A percentile compares a stretch with the other conserved stretches of the same genome.
Conservation (phyloP, 2,329 filamentous ascomycete genomes). For the Scopulariopsis brevicaulis region DNA sequence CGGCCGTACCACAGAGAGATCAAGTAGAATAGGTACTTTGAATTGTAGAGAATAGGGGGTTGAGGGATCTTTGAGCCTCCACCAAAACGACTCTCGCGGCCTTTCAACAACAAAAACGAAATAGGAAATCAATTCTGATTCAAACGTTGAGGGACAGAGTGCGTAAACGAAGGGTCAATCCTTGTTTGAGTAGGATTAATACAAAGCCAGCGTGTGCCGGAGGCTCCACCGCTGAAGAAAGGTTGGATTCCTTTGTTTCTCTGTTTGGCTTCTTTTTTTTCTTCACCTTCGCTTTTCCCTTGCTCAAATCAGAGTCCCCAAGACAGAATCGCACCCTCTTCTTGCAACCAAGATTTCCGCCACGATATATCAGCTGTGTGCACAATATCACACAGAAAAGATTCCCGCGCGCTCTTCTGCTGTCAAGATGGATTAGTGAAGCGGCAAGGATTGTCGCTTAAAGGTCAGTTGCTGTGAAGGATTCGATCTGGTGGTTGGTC, state of each 20-base stretch:
- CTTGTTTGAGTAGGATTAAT: conserved; percentile 8
- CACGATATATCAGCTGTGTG: not conserved
- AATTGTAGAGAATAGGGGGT: not conserved
- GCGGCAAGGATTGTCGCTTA: not conserved
- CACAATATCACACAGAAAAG: not conserved
- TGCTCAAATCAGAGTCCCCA: not conserved
- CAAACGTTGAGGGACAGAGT: conserved; percentile 20
- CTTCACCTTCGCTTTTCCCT: conserved; percentile 1
- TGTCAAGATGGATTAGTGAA: not conserved
- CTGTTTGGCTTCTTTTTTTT: conserved; percentile 1
- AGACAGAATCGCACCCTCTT: conserved; percentile 2
- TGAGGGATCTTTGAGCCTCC: not conserved
- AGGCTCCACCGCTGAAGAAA: conserved; percentile 8
- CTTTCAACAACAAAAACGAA: conserved; percentile 5
- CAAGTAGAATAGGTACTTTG: conserved; percentile 3
- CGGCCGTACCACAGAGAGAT: conserved; percentile 1
- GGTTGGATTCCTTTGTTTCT: conserved; percentile 9
- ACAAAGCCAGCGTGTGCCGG: conserved; percentile 10
- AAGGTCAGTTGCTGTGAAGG: not conserved
- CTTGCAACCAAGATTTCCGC: not conserved
- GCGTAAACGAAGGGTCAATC: not conserved
- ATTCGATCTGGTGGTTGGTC: not conserved
- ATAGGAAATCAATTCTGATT: conserved; percentile 40
- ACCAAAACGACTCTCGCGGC: not conserved
- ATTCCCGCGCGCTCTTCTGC: not conserved